phyloP scores from a whole-genome alignment of 2,329 filamentous ascomycete species.

The Clonostachys rosea region DNA sequence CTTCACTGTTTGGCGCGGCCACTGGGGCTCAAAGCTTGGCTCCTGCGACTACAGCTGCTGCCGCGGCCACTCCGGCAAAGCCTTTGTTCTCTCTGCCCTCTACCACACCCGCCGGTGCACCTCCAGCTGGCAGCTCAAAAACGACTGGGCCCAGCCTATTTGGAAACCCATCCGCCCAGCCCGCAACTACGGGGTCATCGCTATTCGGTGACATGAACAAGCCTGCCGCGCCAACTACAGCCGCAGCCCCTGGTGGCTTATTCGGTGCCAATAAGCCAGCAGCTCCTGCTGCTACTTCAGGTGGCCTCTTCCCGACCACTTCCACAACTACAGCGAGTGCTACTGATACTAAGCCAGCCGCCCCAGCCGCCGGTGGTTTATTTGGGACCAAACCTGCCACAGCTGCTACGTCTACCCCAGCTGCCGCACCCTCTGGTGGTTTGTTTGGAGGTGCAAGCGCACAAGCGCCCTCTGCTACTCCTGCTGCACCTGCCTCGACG shows the following conservation, averaged over 20 bases:
- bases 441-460: slow-evolving; percentile 8
- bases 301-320: neutral
- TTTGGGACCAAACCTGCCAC: slow-evolving; percentile 2
- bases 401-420: slow-evolving; percentile 24
- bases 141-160: slow-evolving; percentile 21
- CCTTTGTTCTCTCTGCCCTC: slow-evolving; percentile 41
- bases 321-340: slow-evolving; percentile 1
- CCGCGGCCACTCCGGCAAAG: slow-evolving; percentile 35
- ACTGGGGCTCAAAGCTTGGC: neutral
- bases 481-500: slow-evolving; percentile 6
- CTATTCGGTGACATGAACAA: neutral
- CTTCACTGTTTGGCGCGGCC: slow-evolving; percentile 7
- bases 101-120: slow-evolving; percentile 52
- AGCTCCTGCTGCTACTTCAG: slow-evolving; percentile 5
- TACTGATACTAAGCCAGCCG: neutral
- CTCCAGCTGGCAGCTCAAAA: slow-evolving; percentile 31
- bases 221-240: slow-evolving; percentile 1
- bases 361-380: neutral
- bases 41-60: slow-evolving; percentile 6
- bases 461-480: slow-evolving; percentile 14
- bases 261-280: slow-evolving; percentile 6
- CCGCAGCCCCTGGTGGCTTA: slow-evolving; percentile 7
- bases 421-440: slow-evolving; percentile 15
- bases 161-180: slow-evolving; percentile 8
- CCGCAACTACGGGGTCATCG: neutral